Evolutionary conservation across 768 basidiomycete species (phyloP), one percentile per base, ranked within the genome.

Genomic region (Paxillus involutus): DNA sequence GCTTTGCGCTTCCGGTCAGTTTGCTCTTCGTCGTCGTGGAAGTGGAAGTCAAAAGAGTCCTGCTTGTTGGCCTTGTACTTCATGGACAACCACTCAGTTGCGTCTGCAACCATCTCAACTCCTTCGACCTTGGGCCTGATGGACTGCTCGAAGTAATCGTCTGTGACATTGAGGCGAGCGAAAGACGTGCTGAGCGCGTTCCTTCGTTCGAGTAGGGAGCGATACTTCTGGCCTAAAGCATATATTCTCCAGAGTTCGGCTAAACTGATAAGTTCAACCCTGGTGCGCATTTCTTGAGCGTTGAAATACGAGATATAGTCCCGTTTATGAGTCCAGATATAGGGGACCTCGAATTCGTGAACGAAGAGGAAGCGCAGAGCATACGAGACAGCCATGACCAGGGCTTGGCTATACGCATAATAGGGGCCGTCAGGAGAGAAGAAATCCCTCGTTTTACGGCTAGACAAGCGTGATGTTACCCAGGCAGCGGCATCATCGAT

Each of bases 231-330:
- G 9, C 94, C 94, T 9, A 98, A 78, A n/a, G 80, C 65, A 58
- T 91, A 87, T 55, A 98, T 85, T n/a, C 84, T 81, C 97, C 97
- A 99, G 8, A 98, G 71, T 63, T 99, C 95, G 42, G 82, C 75
- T 55, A 88, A 77, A 59, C 72, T 80, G 53, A 99, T 80, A 30
- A 98, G 83, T 57, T 89, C 88, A 19, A 81, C 65, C 36, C 82
- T 82, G n/a, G 79, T 66, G 33, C 81, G 76, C 47, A 84, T 79
- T 53, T 88, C 85, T 32, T 74, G 68, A 44, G 83, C 77, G 63
- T 93, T 89, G 70, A 90, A 91, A 68, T 89, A 83, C 44, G 85
- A 84, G 63, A 98, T 88, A 64, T 91, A 88, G 68, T 99, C 97
- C 36, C 91, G 82, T 63, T 91, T 91, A 76, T 98, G 93, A 16